Percentiles rank a stretch among this genome's conserved stretches.
Conservation (phyloP, 306 rosid genomes). For the Malus asiatica region DNA sequence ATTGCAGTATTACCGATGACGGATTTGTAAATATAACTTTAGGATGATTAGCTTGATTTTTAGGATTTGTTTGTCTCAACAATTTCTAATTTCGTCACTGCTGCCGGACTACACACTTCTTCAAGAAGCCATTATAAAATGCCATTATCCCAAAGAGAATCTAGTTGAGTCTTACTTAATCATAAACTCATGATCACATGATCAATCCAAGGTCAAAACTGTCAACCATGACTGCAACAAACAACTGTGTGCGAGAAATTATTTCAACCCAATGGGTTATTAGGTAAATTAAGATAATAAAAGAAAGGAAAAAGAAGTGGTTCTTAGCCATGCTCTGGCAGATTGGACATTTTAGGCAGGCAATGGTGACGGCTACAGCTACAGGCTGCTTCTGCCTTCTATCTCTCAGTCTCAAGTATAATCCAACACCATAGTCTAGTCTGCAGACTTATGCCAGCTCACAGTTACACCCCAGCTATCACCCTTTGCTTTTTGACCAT, state of each 20-base stretch:
- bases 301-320: background rate
- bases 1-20: no score
- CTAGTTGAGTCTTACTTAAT: background rate
- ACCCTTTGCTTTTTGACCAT: no score
- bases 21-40: no score
- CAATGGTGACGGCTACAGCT: background rate
- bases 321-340: background rate
- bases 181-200: background rate
- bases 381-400: background rate
- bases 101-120: no score
- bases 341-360: constrained; percentile 15
- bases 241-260: background rate
- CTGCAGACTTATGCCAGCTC: no score
- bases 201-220: background rate
- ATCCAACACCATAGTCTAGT: no score
- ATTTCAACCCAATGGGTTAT: background rate
- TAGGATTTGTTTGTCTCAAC: no score
- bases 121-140: no score
- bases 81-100: no score
- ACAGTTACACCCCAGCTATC: no score
- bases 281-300: background rate
- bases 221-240: background rate
- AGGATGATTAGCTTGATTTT: no score
- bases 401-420: background rate
- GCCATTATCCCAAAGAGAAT: background rate